These are phyloP conservation scores for Diplodia intermedia DNA, from an alignment of 2,329 filamentous ascomycete species.

Conservation along the genomic window DNA sequence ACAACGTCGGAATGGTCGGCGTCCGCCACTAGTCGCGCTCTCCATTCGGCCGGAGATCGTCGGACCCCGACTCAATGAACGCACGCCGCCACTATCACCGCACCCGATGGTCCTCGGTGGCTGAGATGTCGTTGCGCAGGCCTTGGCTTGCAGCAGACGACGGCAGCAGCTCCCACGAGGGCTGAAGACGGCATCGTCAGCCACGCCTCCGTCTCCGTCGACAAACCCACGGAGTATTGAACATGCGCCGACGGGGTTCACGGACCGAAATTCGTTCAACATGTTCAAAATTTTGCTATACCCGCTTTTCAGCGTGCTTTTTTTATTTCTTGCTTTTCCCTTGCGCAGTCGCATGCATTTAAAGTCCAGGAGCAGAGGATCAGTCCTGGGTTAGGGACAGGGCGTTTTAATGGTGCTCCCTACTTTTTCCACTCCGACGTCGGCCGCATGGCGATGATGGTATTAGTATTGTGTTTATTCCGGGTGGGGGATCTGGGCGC, in stretches of 20 bases:
- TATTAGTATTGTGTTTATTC: constrained; percentile 7
- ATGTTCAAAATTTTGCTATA: constrained; percentile 32
- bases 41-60: not conserved
- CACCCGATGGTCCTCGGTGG: no score
- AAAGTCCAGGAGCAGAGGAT: constrained; percentile 27
- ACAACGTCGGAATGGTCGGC: constrained; percentile 32
- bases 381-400: constrained; percentile 8
- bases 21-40: constrained; percentile 25
- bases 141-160: not conserved
- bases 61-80: constrained; percentile 15
- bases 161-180: not conserved
- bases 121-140: not conserved
- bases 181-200: not conserved
- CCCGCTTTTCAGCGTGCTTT: constrained; percentile 32
- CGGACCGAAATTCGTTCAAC: constrained; percentile 27
- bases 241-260: constrained; percentile 26
- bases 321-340: constrained; percentile 7
- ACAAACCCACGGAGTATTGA: constrained; percentile 30
- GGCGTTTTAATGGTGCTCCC: constrained; percentile 27
- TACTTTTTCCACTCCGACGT: constrained; percentile 1
- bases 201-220: not conserved
- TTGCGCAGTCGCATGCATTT: constrained; percentile 27
- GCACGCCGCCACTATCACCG: not conserved
- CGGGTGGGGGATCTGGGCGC: constrained; percentile 22
- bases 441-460: constrained; percentile 17